Evolutionary conservation across 129 eudicot genomes (phyloP), one percentile per base, ranked within the genome.

Genomic region (Flaveria bidentis): DNA sequence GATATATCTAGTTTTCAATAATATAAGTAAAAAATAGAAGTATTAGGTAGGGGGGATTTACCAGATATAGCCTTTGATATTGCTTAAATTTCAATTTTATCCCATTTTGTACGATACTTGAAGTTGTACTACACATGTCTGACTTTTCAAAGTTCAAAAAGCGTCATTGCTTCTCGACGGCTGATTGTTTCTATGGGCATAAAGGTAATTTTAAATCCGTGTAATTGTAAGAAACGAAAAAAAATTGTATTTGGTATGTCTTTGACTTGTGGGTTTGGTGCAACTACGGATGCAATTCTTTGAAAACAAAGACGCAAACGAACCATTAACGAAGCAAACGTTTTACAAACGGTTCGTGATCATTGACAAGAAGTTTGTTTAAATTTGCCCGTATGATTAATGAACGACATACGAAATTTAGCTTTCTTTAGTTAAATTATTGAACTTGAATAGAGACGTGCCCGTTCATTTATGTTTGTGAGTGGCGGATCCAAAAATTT

Each of bases 41-140:
- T n/a, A 8, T 25, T 51, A 16, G 64, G 78, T 65, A 72, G 74
- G 74, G 78, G 57, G 69, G 83, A 65, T 73, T 73, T 80, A 80
- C 83, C 79, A 12, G 51, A 73, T 73, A 65, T 80, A 73, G 69
- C 75, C 79, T 61, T 74, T 53, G 42, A 42, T 60, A 66, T 73
- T 65, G 69, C 83, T 80, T 73, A 73, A 73, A 73, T 65, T 73
- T 2, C 83, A 73, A 53, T 49, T 65, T 13, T 72, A 73, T 51
- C 74, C 73, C 22, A 53, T 72, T 53, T 63, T 79, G 83, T 79
- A 79, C 78, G 83, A 79, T 79, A 79, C 83, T 51, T 63, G 25
- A 63, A 26, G 83, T 73, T 80, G 83, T 73, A 80, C 79, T 80
- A 80, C 83, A 73, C 83, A 80, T 67, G 61, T 44, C 26, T 73